Conservation (phyloP, 768 basidiomycete genomes). For the Pisolithus orientalis region DNA sequence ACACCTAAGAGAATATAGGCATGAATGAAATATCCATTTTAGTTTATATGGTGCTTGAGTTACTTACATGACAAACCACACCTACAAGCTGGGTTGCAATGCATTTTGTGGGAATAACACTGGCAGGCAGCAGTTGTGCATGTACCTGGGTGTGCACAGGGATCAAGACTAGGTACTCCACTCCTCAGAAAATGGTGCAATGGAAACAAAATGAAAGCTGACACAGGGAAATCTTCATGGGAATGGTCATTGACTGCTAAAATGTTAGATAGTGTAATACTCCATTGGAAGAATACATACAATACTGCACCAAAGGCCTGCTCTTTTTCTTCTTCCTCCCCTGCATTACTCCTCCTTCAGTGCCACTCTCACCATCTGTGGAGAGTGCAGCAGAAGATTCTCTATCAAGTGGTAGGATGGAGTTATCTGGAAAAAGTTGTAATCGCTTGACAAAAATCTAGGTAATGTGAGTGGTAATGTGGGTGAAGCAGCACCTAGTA, state of each 20-base stretch:
- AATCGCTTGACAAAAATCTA: constrained; percentile 18
- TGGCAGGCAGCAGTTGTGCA: constrained; percentile 36
- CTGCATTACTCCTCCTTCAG: not conserved
- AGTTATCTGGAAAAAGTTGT: constrained; percentile 12
- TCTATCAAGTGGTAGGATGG: constrained; percentile 11
- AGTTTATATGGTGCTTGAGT: not conserved
- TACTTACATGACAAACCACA: constrained; percentile 39
- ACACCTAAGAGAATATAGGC: constrained; percentile 27
- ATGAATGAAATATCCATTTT: constrained; percentile 11
- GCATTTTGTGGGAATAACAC: constrained; percentile 33
- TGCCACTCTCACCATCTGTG: not conserved
- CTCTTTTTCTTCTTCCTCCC: constrained; percentile 3
- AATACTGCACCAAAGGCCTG: constrained; percentile 7
- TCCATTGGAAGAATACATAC: constrained; percentile 7
- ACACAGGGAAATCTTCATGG: constrained; percentile 1
- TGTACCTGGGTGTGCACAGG: constrained; percentile 43
- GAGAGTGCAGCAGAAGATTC: not conserved
- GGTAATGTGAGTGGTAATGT: not conserved
- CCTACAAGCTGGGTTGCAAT: constrained; percentile 44
- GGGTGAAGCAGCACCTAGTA: not conserved
- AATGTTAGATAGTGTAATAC: not conserved
- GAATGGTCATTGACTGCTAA: constrained; percentile 7
- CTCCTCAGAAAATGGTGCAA: not conserved
- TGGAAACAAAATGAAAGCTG: not conserved
- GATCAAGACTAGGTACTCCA: constrained; percentile 20